These are phyloP conservation scores for Globisporangium spinosum DNA, from an alignment of 352 stramenopile species.

Conservation along the genomic window DNA sequence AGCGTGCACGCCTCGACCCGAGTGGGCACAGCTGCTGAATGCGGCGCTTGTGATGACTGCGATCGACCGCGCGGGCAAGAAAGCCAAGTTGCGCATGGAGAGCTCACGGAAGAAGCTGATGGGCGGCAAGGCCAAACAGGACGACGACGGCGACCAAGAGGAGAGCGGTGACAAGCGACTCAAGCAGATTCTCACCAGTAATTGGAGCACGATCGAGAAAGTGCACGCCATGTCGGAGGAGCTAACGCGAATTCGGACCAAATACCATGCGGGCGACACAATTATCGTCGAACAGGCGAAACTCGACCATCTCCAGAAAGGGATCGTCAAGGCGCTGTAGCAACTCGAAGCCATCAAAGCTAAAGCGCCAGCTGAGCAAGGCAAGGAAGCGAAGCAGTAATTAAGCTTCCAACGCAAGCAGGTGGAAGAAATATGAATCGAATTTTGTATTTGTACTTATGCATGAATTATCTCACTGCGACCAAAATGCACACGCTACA, in stretches of 20 bases:
- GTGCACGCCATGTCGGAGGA: constrained; percentile 47
- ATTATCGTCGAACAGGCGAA: constrained; percentile 51
- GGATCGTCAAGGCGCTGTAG: constrained; percentile 51
- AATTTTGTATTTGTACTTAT: not conserved
- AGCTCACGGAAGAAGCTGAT: constrained; percentile 16
- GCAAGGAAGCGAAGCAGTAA: not conserved
- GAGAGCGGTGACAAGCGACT: constrained; percentile 38
- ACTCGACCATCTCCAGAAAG: constrained; percentile 49
- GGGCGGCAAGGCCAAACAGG: constrained; percentile 7
- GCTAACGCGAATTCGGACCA: constrained; percentile 43
- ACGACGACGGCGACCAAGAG: constrained; percentile 17
- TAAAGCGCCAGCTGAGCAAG: not conserved
- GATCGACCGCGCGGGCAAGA: constrained; percentile 35
- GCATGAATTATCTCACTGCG: not conserved
- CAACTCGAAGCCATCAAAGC: constrained; percentile 42
- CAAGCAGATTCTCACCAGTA: constrained; percentile 45
- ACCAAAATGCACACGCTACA: not conserved
- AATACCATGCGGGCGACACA: constrained; percentile 46
- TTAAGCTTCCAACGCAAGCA: not conserved
- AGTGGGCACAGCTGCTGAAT: constrained; percentile 58
- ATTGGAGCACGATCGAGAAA: constrained; percentile 66
- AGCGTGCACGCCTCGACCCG: constrained; percentile 54
- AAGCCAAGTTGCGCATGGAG: constrained; percentile 33
- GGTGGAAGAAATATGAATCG: not conserved
- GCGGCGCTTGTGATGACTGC: constrained; percentile 53